These are phyloP conservation scores for Neonectria sp. DNA, from an alignment of 2,329 filamentous ascomycete genomes.

Conservation along the genomic window DNA sequence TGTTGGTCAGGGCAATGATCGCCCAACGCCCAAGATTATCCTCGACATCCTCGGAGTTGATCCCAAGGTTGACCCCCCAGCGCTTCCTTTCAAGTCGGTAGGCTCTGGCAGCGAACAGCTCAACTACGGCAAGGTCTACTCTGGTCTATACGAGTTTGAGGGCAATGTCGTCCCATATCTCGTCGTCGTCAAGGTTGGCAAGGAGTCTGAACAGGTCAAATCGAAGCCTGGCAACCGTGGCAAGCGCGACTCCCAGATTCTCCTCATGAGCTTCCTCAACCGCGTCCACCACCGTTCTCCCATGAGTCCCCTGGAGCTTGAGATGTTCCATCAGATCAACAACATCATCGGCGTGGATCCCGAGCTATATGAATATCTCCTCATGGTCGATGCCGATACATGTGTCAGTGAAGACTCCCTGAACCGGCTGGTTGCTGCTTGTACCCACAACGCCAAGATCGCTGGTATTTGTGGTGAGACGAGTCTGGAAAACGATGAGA, in stretches of 20 bases:
- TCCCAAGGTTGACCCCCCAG: slow-evolving; percentile 95
- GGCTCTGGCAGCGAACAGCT: slow-evolving; percentile 91
- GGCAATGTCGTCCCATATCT: slow-evolving; percentile 98
- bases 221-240: slow-evolving; percentile 97
- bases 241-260: slow-evolving; percentile 97
- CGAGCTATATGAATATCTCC: slow-evolving; percentile 95
- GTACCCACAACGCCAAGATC: slow-evolving; percentile 95
- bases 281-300: slow-evolving; percentile 93
- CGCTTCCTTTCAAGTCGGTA: slow-evolving; percentile 93
- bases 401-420: slow-evolving; percentile 92
- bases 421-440: slow-evolving; percentile 92
- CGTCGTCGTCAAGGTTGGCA: slow-evolving; percentile 96
- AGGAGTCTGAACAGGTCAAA: slow-evolving; percentile 92
- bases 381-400: slow-evolving; percentile 99
- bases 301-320: slow-evolving; percentile 96
- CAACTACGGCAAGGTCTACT: slow-evolving; percentile 99
- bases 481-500: slow-evolving; percentile 93
- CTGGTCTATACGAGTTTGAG: slow-evolving; percentile 96
- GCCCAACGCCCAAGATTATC: slow-evolving; percentile 97
- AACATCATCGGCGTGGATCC: slow-evolving; percentile 99
- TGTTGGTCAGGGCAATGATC: slow-evolving; percentile 94
- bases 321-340: slow-evolving; percentile 99
- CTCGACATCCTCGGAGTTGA: slow-evolving; percentile 97
- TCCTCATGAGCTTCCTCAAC: slow-evolving; percentile 98
- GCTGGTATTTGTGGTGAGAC: slow-evolving; percentile 98